Conservation (phyloP, 768 basidiomycete genomes). For the Strobilomyces confusus region DNA sequence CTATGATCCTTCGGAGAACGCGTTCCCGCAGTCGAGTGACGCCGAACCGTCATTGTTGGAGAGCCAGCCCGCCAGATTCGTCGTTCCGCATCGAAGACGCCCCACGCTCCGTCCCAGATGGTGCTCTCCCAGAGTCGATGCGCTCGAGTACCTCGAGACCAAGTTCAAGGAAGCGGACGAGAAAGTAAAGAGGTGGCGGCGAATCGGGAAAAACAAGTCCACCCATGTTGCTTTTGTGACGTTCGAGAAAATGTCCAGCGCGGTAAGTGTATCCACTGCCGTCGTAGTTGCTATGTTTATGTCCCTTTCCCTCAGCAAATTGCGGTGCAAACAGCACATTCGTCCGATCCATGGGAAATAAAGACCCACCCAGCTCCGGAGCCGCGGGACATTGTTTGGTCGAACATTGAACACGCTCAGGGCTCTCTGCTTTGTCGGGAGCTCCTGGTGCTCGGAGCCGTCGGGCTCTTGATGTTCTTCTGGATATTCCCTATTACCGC, state of each 20-base stretch:
- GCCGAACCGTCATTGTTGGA: constrained; percentile 53
- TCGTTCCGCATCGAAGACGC: constrained; percentile 69
- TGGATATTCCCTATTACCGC: constrained; percentile 92
- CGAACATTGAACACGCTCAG: constrained; percentile 72
- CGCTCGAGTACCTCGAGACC: constrained; percentile 81
- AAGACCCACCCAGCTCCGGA: constrained; percentile 82
- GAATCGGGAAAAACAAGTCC: constrained; percentile 69
- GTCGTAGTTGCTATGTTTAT: background rate
- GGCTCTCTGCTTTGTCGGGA: constrained; percentile 61
- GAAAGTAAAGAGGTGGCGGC: constrained; percentile 68
- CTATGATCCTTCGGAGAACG: constrained; percentile 69
- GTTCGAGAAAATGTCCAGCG: constrained; percentile 92
- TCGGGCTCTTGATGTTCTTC: constrained; percentile 75
- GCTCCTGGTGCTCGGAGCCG: constrained; percentile 62
- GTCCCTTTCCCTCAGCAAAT: constrained; percentile 58
- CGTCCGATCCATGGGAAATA: constrained; percentile 60
- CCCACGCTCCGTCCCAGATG: constrained; percentile 74
- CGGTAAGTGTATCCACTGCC: constrained; percentile 46
- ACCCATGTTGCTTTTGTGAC: constrained; percentile 92
- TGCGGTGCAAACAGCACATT: constrained; percentile 80
- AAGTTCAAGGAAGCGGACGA: constrained; percentile 82
- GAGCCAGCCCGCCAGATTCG: constrained; percentile 52
- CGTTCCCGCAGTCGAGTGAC: constrained; percentile 41
- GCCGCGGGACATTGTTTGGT: constrained; percentile 94
- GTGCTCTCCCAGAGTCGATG: constrained; percentile 79